Conservation (phyloP, 352 stramenopile species). For the Salisapilia sapeloensis region DNA sequence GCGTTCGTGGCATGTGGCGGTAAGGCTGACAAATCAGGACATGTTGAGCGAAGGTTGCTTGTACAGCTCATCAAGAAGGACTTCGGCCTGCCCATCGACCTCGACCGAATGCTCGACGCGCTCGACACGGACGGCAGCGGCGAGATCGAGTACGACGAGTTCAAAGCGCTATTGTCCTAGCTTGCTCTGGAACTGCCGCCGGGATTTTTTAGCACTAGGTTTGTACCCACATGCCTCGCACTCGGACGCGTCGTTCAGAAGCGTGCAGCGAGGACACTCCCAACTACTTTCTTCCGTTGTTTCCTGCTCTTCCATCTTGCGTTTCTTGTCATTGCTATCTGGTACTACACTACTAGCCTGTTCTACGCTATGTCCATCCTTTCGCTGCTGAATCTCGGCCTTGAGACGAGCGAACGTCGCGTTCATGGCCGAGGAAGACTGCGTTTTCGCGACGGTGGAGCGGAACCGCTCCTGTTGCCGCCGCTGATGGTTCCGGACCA, state of each 20-base stretch:
- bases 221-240: constrained; percentile 60
- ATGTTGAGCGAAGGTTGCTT: constrained; percentile 80
- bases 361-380: neutral
- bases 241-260: constrained; percentile 48
- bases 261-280: constrained; percentile 61
- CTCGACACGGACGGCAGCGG: constrained; percentile 88
- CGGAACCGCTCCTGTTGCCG: constrained; percentile 45
- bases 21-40: constrained; percentile 79
- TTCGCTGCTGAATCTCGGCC: neutral
- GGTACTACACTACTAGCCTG: neutral
- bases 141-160: constrained; percentile 94
- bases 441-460: constrained; percentile 13
- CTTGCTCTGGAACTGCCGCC: constrained; percentile 62
- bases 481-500: constrained; percentile 44
- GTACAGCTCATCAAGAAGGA: constrained; percentile 94
- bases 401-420: neutral
- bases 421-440: neutral
- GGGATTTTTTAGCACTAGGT: constrained; percentile 7
- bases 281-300: constrained; percentile 18
- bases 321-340: neutral
- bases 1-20: constrained; percentile 92
- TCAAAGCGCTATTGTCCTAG: constrained; percentile 84
- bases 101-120: constrained; percentile 92
- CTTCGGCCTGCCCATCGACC: constrained; percentile 92
- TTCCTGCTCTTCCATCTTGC: neutral